Evolutionary conservation across 2,329 filamentous ascomycete genomes (phyloP).

Genomic region (Colletotrichum somersetense): DNA sequence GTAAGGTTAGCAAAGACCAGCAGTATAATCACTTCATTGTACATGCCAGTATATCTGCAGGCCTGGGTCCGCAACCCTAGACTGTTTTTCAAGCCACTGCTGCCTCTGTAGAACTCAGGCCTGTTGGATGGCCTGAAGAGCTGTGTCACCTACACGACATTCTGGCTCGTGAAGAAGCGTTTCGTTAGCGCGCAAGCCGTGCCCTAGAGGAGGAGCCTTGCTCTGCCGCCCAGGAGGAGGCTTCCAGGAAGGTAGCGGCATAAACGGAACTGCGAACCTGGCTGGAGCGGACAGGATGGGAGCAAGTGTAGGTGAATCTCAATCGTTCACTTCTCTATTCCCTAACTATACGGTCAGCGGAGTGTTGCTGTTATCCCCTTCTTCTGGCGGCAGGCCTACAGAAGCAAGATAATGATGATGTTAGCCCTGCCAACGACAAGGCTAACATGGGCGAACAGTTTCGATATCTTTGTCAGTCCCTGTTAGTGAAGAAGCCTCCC

Average conservation of each 20-base stretch:
- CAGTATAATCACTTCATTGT: neutral
- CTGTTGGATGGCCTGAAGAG: neutral
- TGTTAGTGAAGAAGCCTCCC: too few species aligned
- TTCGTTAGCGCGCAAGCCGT: neutral
- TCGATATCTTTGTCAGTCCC: too few species aligned
- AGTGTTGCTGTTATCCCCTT: neutral
- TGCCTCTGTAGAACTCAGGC: neutral
- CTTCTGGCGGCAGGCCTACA: neutral
- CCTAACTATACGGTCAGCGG: neutral
- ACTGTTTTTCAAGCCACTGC: neutral
- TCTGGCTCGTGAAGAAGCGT: neutral
- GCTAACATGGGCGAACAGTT: too few species aligned
- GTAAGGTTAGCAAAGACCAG: too few species aligned
- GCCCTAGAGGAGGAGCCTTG: neutral
- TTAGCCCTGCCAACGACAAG: neutral
- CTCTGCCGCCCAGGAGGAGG: neutral
- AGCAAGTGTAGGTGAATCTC: neutral
- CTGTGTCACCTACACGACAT: neutral
- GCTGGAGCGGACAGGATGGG: slow-evolving; percentile 2
- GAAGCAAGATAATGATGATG: neutral
- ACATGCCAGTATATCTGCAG: neutral
- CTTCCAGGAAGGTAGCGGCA: neutral
- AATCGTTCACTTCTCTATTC: neutral
- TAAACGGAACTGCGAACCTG: neutral
- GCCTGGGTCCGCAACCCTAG: neutral